Percentiles rank a stretch among this genome's conserved stretches.
phyloP scores from a whole-genome alignment of 2,329 filamentous ascomycete genomes.

The Alternaria sp. region DNA sequence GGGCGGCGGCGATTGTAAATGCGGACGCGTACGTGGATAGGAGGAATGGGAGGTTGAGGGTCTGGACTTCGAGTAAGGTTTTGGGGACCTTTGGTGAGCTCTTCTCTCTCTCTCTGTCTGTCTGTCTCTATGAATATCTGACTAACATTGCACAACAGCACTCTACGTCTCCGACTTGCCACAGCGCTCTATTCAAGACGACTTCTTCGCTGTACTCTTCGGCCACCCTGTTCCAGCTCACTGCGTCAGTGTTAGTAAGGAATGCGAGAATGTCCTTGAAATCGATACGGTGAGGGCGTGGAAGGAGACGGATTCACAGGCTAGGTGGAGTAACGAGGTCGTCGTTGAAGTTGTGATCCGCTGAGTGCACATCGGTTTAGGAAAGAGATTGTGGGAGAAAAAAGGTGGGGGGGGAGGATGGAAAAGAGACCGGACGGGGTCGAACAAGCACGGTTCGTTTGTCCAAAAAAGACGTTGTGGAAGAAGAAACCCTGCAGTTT shows the following conservation, averaged over 20 bases:
- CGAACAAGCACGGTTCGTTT: background rate
- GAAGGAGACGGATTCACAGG: conserved; percentile 73
- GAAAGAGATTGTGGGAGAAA: background rate
- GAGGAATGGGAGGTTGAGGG: conserved; percentile 66
- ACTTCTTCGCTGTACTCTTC: conserved; percentile 78
- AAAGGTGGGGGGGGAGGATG: no score
- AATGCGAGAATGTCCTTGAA: conserved; percentile 70
- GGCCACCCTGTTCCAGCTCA: conserved; percentile 72
- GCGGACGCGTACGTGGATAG: conserved; percentile 66
- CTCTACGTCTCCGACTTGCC: conserved; percentile 78
- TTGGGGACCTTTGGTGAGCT: conserved; percentile 73
- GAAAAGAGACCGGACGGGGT: no score
- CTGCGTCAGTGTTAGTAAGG: conserved; percentile 67
- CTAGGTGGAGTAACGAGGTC: conserved; percentile 74
- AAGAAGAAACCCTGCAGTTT: background rate
- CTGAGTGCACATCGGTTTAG: conserved; percentile 4
- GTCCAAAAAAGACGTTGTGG: background rate
- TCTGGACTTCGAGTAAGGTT: conserved; percentile 77
- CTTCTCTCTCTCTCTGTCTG: background rate
- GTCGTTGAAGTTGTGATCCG: conserved; percentile 47
- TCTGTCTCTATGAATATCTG: conserved; percentile 15
- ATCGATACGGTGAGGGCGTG: conserved; percentile 81
- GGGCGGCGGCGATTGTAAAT: conserved; percentile 76
- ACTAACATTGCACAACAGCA: conserved; percentile 56
- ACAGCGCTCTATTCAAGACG: conserved; percentile 65